Conservation (phyloP, 257 asterid genomes). For the Jacaranda mimosifolia region DNA sequence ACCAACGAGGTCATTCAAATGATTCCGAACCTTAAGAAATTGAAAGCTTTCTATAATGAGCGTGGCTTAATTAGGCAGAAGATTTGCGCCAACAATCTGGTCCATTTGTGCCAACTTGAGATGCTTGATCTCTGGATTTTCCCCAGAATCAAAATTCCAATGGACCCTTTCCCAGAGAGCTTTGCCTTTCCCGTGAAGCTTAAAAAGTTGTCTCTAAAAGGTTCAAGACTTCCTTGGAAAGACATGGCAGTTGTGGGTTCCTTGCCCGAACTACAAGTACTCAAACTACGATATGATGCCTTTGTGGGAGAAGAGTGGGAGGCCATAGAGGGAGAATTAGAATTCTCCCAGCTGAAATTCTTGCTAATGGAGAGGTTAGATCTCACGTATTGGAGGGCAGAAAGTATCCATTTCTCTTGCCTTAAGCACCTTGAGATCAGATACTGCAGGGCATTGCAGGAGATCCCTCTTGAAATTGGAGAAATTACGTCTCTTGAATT, state of each 20-base stretch:
- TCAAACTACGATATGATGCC: background rate
- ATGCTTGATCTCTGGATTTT: background rate
- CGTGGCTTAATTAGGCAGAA: background rate
- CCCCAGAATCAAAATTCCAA: background rate
- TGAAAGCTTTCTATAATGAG: background rate
- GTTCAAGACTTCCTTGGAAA: background rate
- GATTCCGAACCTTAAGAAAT: background rate
- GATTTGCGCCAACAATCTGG: background rate
- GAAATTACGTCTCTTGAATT: background rate
- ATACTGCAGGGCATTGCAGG: too few species aligned
- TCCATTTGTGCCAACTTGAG: background rate
- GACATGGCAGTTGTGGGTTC: background rate
- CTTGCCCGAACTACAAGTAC: background rate
- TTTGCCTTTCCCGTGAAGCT: background rate
- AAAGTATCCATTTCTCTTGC: background rate
- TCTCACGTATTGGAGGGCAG: too few species aligned
- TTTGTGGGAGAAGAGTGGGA: background rate
- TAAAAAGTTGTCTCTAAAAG: background rate
- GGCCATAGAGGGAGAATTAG: background rate
- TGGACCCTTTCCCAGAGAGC: background rate
- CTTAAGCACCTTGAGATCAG: too few species aligned
- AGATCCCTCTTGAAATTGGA: too few species aligned
- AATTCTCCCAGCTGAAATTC: background rate
- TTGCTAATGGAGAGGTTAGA: too few species aligned
- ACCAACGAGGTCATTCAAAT: background rate